Evolutionary conservation across 257 asterid genomes (phyloP).

Genomic region (Thymus mandschuricus): DNA sequence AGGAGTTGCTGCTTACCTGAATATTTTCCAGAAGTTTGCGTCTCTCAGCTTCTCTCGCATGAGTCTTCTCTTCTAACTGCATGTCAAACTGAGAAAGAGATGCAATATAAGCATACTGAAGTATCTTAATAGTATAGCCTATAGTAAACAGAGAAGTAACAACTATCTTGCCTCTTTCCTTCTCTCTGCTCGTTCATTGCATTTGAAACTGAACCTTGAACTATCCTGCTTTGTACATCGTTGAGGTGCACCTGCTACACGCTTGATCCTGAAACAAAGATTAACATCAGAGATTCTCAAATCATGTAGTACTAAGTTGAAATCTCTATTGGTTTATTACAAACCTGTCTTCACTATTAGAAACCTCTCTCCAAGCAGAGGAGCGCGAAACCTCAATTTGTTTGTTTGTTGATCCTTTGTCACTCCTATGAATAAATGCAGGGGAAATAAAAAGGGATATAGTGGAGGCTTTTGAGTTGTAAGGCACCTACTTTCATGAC

Average conservation of each 20-base stretch:
- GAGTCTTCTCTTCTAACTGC: conserved; percentile 51
- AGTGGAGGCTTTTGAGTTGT: background rate
- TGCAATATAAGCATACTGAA: background rate
- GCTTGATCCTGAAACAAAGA: conserved; percentile 43
- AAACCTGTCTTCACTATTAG: conserved; percentile 57
- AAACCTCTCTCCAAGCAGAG: conserved; percentile 41
- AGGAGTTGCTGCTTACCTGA: conserved; percentile 45
- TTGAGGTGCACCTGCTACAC: conserved; percentile 33
- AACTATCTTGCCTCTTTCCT: conserved; percentile 62
- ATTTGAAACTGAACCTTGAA: conserved; percentile 45
- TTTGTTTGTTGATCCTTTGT: conserved; percentile 38
- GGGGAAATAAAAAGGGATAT: background rate
- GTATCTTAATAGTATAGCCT: background rate
- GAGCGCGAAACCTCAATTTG: conserved; percentile 30
- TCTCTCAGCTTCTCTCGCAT: conserved; percentile 50
- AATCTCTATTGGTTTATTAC: conserved; percentile 18
- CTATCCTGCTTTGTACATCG: conserved; percentile 43
- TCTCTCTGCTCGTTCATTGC: conserved; percentile 55
- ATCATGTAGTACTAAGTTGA: background rate
- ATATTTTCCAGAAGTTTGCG: conserved; percentile 49
- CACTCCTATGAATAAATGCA: conserved; percentile 34
- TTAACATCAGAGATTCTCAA: conserved; percentile 5
- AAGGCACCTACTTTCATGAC: background rate
- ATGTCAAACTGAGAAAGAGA: conserved; percentile 31
- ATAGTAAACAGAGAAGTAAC: background rate